Percentiles rank a stretch among this genome's conserved stretches.
These are phyloP conservation scores for Tephrocybe sp. DNA, from an alignment of 768 basidiomycete species.

Conservation along the genomic window DNA sequence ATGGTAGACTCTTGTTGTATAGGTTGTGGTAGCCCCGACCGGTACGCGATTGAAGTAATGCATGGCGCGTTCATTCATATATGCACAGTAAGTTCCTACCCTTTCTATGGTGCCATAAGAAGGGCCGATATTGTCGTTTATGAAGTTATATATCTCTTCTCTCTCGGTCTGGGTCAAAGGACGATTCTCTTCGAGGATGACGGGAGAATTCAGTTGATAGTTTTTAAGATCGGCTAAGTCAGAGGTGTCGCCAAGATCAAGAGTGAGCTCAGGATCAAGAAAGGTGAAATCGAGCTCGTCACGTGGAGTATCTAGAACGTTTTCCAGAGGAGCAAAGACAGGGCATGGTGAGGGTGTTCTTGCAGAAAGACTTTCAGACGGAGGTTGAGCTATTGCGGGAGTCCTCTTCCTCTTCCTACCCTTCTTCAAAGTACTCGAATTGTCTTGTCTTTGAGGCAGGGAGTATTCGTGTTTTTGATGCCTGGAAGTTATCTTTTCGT, in stretches of 20 bases:
- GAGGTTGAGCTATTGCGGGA: background rate
- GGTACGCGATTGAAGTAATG: conserved; percentile 45
- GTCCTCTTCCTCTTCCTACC: background rate
- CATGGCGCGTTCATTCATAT: conserved; percentile 46
- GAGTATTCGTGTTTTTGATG: background rate
- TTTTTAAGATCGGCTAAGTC: conserved; percentile 1
- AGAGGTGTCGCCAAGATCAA: conserved; percentile 5
- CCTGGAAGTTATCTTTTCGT: conserved; percentile 10
- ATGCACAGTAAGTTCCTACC: conserved; percentile 47
- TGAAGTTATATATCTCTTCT: conserved; percentile 45
- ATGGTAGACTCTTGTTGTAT: conserved; percentile 3
- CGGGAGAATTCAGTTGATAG: conserved; percentile 15
- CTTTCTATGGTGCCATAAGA: conserved; percentile 45
- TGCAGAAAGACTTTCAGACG: background rate
- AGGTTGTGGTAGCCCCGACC: conserved; percentile 10
- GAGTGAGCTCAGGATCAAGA: conserved; percentile 15
- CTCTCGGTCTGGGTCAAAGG: conserved; percentile 45
- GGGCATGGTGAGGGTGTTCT: conserved; percentile 20
- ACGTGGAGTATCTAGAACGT: conserved; percentile 14
- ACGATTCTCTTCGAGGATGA: conserved; percentile 25
- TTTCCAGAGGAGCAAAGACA: conserved; percentile 23
- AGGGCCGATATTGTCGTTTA: conserved; percentile 47
- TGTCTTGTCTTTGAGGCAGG: too few relatives aligned
- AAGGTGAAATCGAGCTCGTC: conserved; percentile 18
- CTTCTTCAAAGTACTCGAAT: background rate